These are phyloP conservation scores for Penicillium rolfsii DNA, from an alignment of 2,329 filamentous ascomycete species.

Conservation along the genomic window DNA sequence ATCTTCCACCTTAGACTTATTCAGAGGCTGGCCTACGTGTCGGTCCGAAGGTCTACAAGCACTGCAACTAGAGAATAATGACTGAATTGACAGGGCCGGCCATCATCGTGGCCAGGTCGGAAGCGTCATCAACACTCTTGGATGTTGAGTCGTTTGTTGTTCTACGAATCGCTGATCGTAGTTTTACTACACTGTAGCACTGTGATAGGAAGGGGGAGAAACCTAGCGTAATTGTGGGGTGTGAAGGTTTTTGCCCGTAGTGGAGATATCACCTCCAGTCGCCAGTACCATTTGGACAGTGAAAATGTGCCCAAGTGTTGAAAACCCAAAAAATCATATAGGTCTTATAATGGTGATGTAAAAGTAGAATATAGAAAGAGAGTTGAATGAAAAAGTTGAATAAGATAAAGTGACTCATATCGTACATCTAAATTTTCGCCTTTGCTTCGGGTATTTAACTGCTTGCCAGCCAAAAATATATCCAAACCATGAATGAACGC, in stretches of 20 bases:
- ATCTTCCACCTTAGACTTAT: not conserved
- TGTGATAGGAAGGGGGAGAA: no score
- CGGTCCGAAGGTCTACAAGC: not conserved
- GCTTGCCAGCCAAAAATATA: slow-evolving; percentile 14
- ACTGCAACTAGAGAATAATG: not conserved
- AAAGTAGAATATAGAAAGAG: not conserved
- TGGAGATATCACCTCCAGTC: not conserved
- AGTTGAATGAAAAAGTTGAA: not conserved
- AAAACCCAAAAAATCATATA: not conserved
- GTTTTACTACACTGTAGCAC: no score
- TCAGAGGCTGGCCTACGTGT: not conserved
- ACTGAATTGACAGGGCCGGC: not conserved
- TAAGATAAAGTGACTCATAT: slow-evolving; percentile 3
- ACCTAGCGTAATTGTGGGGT: no score
- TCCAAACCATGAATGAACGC: slow-evolving; percentile 22
- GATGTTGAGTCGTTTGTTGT: not conserved
- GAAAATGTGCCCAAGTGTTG: not conserved
- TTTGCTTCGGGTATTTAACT: slow-evolving; percentile 20
- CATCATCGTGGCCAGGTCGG: not conserved
- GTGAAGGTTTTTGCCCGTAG: no score
- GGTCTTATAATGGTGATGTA: not conserved
- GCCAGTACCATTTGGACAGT: not conserved
- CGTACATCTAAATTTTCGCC: slow-evolving; percentile 8
- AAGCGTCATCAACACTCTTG: not conserved
- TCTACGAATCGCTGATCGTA: no score